These are phyloP conservation scores for Leishmania gerbilli DNA, from an alignment of 208 protist species.

Conservation along the genomic window DNA sequence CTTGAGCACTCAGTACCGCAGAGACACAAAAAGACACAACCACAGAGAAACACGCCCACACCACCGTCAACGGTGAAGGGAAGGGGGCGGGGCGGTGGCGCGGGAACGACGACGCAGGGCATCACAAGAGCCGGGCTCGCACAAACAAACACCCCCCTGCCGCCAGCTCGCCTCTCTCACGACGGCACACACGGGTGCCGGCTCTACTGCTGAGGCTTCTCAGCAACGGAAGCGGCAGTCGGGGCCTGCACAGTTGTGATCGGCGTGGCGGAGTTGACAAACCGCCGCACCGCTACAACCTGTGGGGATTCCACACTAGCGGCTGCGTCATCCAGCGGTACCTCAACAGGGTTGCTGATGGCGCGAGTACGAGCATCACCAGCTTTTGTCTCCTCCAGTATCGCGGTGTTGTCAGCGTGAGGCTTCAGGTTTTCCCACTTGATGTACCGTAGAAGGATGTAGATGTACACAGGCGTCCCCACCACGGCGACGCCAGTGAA, in stretches of 20 bases:
- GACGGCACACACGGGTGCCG: neutral
- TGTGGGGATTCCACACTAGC: slow-evolving; percentile 8
- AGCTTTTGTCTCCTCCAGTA: neutral
- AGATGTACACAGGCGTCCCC: slow-evolving; percentile 64
- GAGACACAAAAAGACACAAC: neutral
- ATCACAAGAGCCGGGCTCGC: too few species aligned
- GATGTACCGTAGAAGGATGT: slow-evolving; percentile 69
- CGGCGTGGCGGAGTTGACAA: slow-evolving; percentile 10
- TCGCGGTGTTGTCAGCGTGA: slow-evolving; percentile 34
- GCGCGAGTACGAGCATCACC: neutral
- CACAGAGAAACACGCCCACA: neutral
- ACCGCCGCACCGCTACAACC: slow-evolving; percentile 19
- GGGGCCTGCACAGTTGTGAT: slow-evolving; percentile 1
- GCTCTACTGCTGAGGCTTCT: neutral
- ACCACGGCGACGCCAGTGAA: slow-evolving; percentile 52
- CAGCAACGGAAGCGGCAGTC: neutral
- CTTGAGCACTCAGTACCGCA: neutral
- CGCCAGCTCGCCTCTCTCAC: neutral
- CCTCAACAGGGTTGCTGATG: neutral
- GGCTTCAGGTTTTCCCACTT: slow-evolving; percentile 73
- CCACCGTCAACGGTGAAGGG: neutral
- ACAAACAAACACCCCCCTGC: neutral
- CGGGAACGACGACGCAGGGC: neutral
- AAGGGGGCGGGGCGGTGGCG: neutral
- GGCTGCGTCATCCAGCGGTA: neutral